A percentile compares a stretch with the other conserved stretches of the same genome.
phyloP scores from a whole-genome alignment of 805 yeast species.

The Ogataea paraovalis region DNA sequence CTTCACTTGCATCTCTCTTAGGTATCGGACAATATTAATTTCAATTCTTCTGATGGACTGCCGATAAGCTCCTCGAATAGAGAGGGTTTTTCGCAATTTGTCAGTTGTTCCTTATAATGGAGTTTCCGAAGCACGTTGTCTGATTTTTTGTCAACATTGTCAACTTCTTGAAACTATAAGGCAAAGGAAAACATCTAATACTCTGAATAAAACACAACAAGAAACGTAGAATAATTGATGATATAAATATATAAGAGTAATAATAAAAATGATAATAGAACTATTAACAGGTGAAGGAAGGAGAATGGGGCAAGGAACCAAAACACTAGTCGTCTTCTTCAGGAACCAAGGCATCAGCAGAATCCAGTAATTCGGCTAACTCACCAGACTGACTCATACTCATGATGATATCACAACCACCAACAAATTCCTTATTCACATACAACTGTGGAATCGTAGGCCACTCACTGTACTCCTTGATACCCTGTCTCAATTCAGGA shows the following conservation, averaged over 20 bases:
- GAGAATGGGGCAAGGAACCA: neutral
- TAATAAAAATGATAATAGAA: neutral
- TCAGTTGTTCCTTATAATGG: constrained; percentile 18
- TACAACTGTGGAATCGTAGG: constrained; percentile 98
- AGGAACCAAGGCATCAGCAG: constrained; percentile 73
- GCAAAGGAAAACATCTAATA: constrained; percentile 20
- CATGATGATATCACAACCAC: constrained; percentile 94
- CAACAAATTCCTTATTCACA: constrained; percentile 85
- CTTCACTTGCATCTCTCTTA: neutral
- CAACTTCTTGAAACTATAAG: constrained; percentile 14
- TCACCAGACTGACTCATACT: constrained; percentile 93
- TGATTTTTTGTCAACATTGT: neutral
- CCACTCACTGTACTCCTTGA: constrained; percentile 95
- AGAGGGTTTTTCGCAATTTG: neutral
- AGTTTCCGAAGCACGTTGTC: constrained; percentile 8
- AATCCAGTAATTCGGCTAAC: constrained; percentile 76
- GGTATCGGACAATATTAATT: neutral
- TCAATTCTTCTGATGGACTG: neutral
- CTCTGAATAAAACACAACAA: neutral
- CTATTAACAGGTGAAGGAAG: neutral
- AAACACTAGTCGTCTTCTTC: constrained; percentile 52
- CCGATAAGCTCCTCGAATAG: neutral
- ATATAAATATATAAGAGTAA: neutral
- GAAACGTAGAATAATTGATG: neutral
- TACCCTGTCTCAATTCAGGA: constrained; percentile 88